Evolutionary conservation across 2,329 filamentous ascomycete genomes (phyloP).

Genomic region (Scedosporium apiospermum): DNA sequence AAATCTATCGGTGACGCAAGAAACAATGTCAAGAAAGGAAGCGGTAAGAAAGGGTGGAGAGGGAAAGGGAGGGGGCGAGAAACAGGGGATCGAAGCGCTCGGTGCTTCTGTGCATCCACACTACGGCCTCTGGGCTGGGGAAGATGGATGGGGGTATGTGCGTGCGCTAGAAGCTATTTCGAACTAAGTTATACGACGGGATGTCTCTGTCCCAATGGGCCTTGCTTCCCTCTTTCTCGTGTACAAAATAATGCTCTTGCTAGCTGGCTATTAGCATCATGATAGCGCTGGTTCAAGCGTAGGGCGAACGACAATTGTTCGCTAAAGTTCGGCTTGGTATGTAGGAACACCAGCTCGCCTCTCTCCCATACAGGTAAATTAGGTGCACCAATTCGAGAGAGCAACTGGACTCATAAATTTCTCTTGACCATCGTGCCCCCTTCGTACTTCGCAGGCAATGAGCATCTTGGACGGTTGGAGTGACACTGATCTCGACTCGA

Average conservation of each 20-base stretch:
- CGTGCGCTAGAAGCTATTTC: neutral
- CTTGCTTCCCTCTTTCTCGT: too few relatives aligned
- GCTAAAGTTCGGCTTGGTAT: too few relatives aligned
- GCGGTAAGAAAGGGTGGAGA: neutral
- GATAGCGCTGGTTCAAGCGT: too few relatives aligned
- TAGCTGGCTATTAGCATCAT: too few relatives aligned
- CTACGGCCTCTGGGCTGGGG: neutral
- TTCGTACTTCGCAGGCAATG: too few relatives aligned
- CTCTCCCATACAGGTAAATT: too few relatives aligned
- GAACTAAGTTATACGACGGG: neutral
- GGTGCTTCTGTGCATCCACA: neutral
- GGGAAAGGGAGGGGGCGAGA: neutral
- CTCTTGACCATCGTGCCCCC: too few relatives aligned
- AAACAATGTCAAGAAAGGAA: neutral
- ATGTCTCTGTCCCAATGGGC: neutral
- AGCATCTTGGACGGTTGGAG: too few relatives aligned
- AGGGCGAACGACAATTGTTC: too few relatives aligned
- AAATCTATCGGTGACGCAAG: neutral
- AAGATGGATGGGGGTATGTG: neutral
- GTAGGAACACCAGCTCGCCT: too few relatives aligned
- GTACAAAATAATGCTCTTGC: too few relatives aligned
- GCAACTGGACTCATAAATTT: neutral
- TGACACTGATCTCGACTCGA: too few relatives aligned
- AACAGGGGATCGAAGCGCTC: neutral
- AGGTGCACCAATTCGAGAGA: neutral